Evolutionary conservation across 108 stramenopile species (phyloP).

Genomic region (Cyclostephanos tholiformis): DNA sequence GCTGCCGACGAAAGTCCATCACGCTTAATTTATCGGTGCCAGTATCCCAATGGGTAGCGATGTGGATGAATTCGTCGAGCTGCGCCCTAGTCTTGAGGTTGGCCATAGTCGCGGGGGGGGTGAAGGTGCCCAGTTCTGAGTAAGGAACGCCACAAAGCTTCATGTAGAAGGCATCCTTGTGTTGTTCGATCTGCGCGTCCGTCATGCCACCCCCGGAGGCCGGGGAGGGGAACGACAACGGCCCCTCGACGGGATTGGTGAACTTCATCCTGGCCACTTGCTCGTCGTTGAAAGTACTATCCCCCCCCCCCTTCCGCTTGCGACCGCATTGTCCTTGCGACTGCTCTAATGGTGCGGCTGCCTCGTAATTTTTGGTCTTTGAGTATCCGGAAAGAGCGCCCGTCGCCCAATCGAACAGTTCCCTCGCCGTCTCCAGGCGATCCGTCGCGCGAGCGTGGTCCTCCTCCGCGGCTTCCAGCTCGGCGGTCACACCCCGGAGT

Average conservation of each 20-base stretch:
- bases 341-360: neutral
- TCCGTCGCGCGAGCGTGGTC: slow-evolving; percentile 15
- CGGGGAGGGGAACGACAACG: slow-evolving; percentile 17
- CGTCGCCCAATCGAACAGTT: slow-evolving; percentile 30
- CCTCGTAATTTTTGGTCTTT: too few relatives aligned
- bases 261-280: slow-evolving; percentile 18
- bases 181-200: slow-evolving; percentile 8
- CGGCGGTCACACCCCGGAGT: slow-evolving; percentile 17
- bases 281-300: slow-evolving; percentile 7
- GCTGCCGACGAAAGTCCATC: slow-evolving; percentile 28
- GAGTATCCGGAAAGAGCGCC: slow-evolving; percentile 14
- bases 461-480: slow-evolving; percentile 35
- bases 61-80: slow-evolving; percentile 30
- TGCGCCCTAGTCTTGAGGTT: slow-evolving; percentile 34
- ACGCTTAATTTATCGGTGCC: slow-evolving; percentile 32
- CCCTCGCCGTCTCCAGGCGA: slow-evolving; percentile 1
- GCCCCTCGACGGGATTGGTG: slow-evolving; percentile 28
- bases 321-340: slow-evolving; percentile 9
- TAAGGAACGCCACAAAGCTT: slow-evolving; percentile 9
- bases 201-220: slow-evolving; percentile 30
- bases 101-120: slow-evolving; percentile 13
- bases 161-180: slow-evolving; percentile 28
- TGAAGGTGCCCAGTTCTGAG: slow-evolving; percentile 13
- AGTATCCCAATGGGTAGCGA: slow-evolving; percentile 44
- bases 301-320: slow-evolving; percentile 27